Evolutionary conservation across 1,284 basidiomycete species (phyloP), one percentile per base, ranked within the genome.

Genomic region (Ganoderma lingzhi): DNA sequence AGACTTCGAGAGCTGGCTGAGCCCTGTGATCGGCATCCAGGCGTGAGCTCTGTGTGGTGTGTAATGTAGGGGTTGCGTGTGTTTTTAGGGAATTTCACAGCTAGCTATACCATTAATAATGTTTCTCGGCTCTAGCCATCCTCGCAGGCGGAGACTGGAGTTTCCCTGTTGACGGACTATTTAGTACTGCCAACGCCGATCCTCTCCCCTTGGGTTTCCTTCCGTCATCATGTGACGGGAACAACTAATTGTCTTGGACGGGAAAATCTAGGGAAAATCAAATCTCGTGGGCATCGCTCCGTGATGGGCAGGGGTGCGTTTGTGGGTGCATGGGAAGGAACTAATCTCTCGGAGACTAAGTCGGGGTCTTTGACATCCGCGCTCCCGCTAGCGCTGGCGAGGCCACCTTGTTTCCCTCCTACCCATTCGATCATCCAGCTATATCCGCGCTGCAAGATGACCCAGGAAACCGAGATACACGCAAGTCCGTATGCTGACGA

Each of bases 1-100:
- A 51, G 88, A 90, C 76, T 92, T 87, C 75, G 90, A 92, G 78
- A 85, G 84, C 64, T 92, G 85, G 81, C 62, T 84, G 68, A 82
- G 81, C 65, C 81, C 81, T 3, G 71, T 81, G 60, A 70, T 84
- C 30, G 82, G 83, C 6, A 73, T 83, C n/a, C 63, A 76, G 32
- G 76, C 64, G 10, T 62, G 42, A 62, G 19, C 8, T 51, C 17
- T 19, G 28, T 45, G 14, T 32, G 17, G 15, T 30, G 14, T 55
- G 30, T 30, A 55, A 6, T 55, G 30, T 45, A 15, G 28, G 37
- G 2, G 39, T 39, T 17, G 41, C 5, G 19, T 60, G 58, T 62
- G 14, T 45, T 32, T 32, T 6, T 32, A 32, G 30, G 23, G n/a
- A 23, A 23, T 10, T 28, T 5, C 48, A 12, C 23, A 51, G 48